Conservation (phyloP, 2,329 filamentous ascomycete genomes). For the Ceratocystis albifundus region DNA sequence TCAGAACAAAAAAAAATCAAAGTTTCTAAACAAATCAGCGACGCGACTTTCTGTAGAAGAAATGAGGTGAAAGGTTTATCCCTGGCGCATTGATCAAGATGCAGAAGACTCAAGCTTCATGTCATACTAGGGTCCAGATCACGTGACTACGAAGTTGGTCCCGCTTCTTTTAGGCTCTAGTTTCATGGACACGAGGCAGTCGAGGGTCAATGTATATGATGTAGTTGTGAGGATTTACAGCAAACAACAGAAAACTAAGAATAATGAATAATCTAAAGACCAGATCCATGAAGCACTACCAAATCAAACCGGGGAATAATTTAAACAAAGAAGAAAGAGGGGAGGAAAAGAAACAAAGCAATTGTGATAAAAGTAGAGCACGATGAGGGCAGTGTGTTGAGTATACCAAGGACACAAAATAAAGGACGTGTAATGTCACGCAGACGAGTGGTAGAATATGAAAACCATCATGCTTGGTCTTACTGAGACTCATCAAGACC, state of each 20-base stretch:
- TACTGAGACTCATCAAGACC: neutral
- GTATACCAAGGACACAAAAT: neutral
- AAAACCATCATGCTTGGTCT: neutral
- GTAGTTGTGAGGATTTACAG: neutral
- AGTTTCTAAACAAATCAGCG: too few species aligned
- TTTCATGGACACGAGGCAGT: neutral
- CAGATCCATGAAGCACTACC: neutral
- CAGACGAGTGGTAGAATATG: neutral
- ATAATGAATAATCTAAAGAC: neutral
- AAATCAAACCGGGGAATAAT: neutral
- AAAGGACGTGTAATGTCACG: neutral
- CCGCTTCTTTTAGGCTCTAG: neutral
- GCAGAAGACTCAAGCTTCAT: neutral
- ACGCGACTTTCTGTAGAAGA: neutral
- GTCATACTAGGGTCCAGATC: neutral
- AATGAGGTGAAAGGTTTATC: neutral
- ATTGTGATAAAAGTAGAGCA: neutral
- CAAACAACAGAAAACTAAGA: neutral
- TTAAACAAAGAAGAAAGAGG: neutral
- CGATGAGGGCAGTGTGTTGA: neutral
- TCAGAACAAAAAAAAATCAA: too few species aligned
- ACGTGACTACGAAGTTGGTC: neutral
- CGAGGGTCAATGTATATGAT: neutral
- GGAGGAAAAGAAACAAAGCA: neutral
- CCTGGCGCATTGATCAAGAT: conserved; percentile 9